Percentiles rank a stretch among this genome's conserved stretches.
These are phyloP conservation scores for grape (Vitis vinifera) DNA, from an alignment of 164 flowering plant species.

Conservation along the genomic window DNA sequence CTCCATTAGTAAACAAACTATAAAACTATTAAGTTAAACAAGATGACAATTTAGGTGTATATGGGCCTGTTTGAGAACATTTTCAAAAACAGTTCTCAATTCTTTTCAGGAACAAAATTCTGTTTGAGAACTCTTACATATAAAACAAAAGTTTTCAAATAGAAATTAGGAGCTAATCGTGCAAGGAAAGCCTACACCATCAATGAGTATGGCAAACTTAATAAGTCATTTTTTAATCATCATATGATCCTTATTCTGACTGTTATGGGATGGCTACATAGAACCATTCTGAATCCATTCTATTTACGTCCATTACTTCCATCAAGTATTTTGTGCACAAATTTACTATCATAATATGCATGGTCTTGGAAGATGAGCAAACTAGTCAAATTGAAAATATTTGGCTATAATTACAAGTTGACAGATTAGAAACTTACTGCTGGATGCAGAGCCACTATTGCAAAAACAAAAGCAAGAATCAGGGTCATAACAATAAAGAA, in stretches of 20 bases:
- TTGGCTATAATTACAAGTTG: background rate
- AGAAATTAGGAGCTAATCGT: background rate
- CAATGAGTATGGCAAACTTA: background rate
- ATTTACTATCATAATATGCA: background rate
- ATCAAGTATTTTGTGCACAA: background rate
- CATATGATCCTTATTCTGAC: background rate
- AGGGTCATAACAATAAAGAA: slow-evolving; percentile 80
- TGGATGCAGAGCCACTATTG: slow-evolving; percentile 81
- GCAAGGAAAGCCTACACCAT: background rate
- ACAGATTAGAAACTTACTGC: slow-evolving; percentile 47
- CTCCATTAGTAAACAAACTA: too few relatives aligned
- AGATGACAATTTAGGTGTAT: too few relatives aligned
- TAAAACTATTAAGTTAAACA: too few relatives aligned
- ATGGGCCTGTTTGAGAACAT: too few relatives aligned
- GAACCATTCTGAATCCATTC: background rate
- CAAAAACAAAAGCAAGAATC: slow-evolving; percentile 70
- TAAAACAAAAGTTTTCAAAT: too few relatives aligned
- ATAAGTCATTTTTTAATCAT: background rate
- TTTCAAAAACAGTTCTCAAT: too few relatives aligned
- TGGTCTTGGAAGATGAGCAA: background rate
- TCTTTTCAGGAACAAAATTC: too few relatives aligned
- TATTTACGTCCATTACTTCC: background rate
- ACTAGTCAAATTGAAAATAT: background rate
- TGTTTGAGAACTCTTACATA: too few relatives aligned
- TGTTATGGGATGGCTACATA: background rate